Conservation (phyloP, 805 yeast genomes). For the Millerozyma acaciae region DNA sequence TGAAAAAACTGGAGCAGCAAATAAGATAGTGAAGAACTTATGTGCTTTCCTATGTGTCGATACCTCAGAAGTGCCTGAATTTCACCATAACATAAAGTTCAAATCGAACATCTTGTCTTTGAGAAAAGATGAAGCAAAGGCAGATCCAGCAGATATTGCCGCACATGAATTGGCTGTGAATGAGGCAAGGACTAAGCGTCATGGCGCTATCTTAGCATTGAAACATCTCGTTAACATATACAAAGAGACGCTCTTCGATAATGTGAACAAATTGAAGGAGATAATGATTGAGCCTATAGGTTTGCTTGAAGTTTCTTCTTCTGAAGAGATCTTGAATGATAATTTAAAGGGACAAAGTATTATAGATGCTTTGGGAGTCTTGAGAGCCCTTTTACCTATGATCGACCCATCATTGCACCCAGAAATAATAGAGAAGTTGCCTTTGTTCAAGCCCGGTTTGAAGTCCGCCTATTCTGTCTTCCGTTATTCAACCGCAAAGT, state of each 20-base stretch:
- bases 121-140: slow-evolving; percentile 68
- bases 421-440: slow-evolving; percentile 44
- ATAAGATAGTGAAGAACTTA: slow-evolving; percentile 83
- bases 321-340: slow-evolving; percentile 31
- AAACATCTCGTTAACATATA: slow-evolving; percentile 54
- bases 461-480: slow-evolving; percentile 75
- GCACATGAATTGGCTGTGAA: slow-evolving; percentile 60
- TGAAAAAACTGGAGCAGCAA: slow-evolving; percentile 72
- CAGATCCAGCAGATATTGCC: slow-evolving; percentile 58
- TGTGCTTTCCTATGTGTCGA: slow-evolving; percentile 94
- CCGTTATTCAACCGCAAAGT: slow-evolving; percentile 86
- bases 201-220: slow-evolving; percentile 76
- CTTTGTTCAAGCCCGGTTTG: slow-evolving; percentile 49
- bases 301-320: slow-evolving; percentile 25
- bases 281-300: slow-evolving; percentile 65
- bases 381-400: slow-evolving; percentile 67
- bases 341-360: slow-evolving; percentile 66
- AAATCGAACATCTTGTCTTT: slow-evolving; percentile 64
- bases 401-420: slow-evolving; percentile 47
- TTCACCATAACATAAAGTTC: slow-evolving; percentile 55
- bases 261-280: slow-evolving; percentile 62
- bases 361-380: slow-evolving; percentile 81
- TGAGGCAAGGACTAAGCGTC: slow-evolving; percentile 75
- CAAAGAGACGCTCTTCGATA: slow-evolving; percentile 50
- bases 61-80: slow-evolving; percentile 93